Conservation (phyloP, 768 basidiomycete species). For the Butyriboletus loyo region DNA sequence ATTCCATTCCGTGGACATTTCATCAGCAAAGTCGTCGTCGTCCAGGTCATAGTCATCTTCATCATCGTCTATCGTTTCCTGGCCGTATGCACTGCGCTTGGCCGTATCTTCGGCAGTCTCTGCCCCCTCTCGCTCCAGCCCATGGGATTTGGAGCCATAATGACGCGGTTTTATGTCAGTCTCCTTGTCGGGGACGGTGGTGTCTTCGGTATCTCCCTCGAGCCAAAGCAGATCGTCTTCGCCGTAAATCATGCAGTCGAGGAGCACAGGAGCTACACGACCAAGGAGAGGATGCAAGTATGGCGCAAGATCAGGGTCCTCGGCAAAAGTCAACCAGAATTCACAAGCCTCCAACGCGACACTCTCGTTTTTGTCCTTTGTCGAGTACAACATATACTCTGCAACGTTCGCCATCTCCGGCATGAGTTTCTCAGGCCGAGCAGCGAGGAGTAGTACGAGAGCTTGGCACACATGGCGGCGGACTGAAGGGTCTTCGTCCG, state of each 20-base stretch:
- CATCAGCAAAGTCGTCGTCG: slow-evolving; percentile 87
- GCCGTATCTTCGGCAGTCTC: slow-evolving; percentile 36
- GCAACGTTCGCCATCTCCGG: slow-evolving; percentile 95
- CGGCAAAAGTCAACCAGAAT: slow-evolving; percentile 99
- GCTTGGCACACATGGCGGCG: slow-evolving; percentile 95
- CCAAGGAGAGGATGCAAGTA: slow-evolving; percentile 83
- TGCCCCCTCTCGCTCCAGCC: slow-evolving; percentile 67
- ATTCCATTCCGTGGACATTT: slow-evolving; percentile 98
- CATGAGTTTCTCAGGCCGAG: slow-evolving; percentile 93
- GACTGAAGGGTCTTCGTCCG: slow-evolving; percentile 90
- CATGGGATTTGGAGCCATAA: slow-evolving; percentile 83
- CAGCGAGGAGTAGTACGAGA: slow-evolving; percentile 87
- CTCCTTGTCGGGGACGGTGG: slow-evolving; percentile 88
- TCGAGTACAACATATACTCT: slow-evolving; percentile 98
- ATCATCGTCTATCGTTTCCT: slow-evolving; percentile 79
- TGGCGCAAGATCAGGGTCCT: slow-evolving; percentile 82
- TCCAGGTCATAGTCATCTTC: slow-evolving; percentile 87
- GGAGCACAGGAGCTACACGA: slow-evolving; percentile 92
- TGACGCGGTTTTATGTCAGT: slow-evolving; percentile 95
- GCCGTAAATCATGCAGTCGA: slow-evolving; percentile 96
- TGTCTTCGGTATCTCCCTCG: slow-evolving; percentile 87
- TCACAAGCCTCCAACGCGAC: slow-evolving; percentile 98
- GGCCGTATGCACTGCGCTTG: slow-evolving; percentile 67
- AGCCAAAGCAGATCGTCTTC: slow-evolving; percentile 96
- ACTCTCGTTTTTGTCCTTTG: slow-evolving; percentile 94